Conservation (phyloP, 108 stramenopile species). For the Skeletonema menzelii region DNA sequence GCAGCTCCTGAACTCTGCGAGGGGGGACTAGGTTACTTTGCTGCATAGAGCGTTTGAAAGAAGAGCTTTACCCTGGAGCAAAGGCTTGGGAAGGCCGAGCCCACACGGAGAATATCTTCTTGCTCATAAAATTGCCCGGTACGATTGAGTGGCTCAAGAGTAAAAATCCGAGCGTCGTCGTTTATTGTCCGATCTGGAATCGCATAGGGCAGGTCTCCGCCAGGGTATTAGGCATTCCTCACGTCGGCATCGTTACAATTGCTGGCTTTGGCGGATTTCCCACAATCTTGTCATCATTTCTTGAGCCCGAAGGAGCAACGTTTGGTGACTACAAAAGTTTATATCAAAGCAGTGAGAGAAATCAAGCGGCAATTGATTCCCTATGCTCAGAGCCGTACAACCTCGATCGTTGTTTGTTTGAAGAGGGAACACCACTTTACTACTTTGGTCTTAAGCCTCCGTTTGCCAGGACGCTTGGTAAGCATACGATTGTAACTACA, state of each 20-base stretch:
- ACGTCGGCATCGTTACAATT: constrained; percentile 20
- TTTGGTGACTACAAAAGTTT: constrained; percentile 6
- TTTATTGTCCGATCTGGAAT: constrained; percentile 29
- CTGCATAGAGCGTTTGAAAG: constrained; percentile 5
- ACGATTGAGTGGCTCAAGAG: constrained; percentile 12
- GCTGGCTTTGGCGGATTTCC: constrained; percentile 19
- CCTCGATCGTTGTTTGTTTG: neutral
- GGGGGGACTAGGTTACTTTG: constrained; percentile 6
- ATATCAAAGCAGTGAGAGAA: neutral
- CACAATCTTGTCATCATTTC: constrained; percentile 1
- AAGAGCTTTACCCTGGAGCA: neutral
- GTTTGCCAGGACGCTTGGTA: constrained; percentile 8
- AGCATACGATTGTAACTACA: constrained; percentile 17
- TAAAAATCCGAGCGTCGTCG: constrained; percentile 8
- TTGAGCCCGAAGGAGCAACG: constrained; percentile 12
- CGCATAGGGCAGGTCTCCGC: constrained; percentile 12
- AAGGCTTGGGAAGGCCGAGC: constrained; percentile 22
- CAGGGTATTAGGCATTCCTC: constrained; percentile 6
- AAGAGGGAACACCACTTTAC: constrained; percentile 10
- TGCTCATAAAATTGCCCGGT: constrained; percentile 15
- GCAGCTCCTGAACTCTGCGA: constrained; percentile 11
- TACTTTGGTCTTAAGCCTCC: constrained; percentile 15
- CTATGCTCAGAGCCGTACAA: neutral
- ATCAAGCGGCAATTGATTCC: constrained; percentile 3
- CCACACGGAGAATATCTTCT: constrained; percentile 17